A percentile compares a stretch with the other conserved stretches of the same genome.
These are phyloP conservation scores for Penicillium sp. DNA, from an alignment of 2,329 filamentous ascomycete species.

Conservation along the genomic window DNA sequence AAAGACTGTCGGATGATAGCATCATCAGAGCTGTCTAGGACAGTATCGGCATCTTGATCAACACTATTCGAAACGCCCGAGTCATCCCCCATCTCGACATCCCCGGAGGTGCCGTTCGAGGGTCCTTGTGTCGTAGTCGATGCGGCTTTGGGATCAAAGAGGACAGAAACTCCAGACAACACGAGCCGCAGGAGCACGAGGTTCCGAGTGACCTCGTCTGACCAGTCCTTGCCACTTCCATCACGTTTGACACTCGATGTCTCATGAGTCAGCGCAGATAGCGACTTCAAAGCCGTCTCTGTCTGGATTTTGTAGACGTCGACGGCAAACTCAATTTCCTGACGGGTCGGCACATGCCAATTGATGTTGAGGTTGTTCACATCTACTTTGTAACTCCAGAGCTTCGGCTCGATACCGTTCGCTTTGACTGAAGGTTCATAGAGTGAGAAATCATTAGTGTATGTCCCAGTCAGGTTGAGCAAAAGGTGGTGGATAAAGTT, in stretches of 20 bases:
- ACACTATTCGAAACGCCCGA: conserved; percentile 29
- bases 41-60: conserved; percentile 47
- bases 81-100: conserved; percentile 48
- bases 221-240: conserved; percentile 98
- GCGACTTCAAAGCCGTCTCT: conserved; percentile 68
- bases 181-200: conserved; percentile 85
- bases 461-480: conserved; percentile 90
- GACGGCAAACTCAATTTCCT: conserved; percentile 84
- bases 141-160: conserved; percentile 78
- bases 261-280: conserved; percentile 76
- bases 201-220: conserved; percentile 89
- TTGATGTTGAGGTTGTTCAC: conserved; percentile 75
- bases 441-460: conserved; percentile 82
- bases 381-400: conserved; percentile 80
- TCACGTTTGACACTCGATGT: conserved; percentile 80
- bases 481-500: conserved; percentile 97
- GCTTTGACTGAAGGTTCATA: conserved; percentile 76
- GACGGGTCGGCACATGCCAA: conserved; percentile 81
- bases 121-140: conserved; percentile 49
- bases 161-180: conserved; percentile 80
- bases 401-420: conserved; percentile 68
- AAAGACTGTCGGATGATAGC: conserved; percentile 74
- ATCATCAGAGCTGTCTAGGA: conserved; percentile 57
- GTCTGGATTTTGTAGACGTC: conserved; percentile 85
- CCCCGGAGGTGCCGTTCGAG: conserved; percentile 43